phyloP scores from a whole-genome alignment of 352 stramenopile genomes.

The Elongisporangium anandrum region DNA sequence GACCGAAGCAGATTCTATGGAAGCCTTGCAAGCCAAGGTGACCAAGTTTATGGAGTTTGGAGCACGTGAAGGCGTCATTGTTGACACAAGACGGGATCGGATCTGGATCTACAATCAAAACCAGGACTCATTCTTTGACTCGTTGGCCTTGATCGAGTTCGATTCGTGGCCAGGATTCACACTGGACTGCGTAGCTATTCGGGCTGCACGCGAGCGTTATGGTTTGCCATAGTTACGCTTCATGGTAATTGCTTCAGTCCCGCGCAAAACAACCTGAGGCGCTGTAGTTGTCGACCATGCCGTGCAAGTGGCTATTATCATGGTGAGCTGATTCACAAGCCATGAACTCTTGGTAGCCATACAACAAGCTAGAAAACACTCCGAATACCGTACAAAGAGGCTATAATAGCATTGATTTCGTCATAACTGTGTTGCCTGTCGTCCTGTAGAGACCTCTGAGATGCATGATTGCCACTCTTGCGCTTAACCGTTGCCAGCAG shows the following conservation, averaged over 20 bases:
- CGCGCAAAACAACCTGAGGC: too few species aligned
- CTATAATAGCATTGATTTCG: background rate
- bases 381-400: background rate
- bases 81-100: slow-evolving; percentile 16
- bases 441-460: background rate
- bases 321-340: too few species aligned
- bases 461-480: background rate
- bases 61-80: slow-evolving; percentile 16
- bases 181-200: slow-evolving; percentile 12
- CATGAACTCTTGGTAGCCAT: too few species aligned
- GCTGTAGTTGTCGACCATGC: too few species aligned
- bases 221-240: too few species aligned
- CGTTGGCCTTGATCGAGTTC: slow-evolving; percentile 23
- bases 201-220: too few species aligned
- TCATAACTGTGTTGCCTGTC: background rate
- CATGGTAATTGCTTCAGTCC: too few species aligned
- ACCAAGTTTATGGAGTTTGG: slow-evolving; percentile 18
- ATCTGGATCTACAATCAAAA: slow-evolving; percentile 21
- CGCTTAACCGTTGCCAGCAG: slow-evolving; percentile 87
- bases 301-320: too few species aligned
- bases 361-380: too few species aligned
- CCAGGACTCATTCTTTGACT: slow-evolving; percentile 8
- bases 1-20: too few species aligned
- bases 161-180: slow-evolving; percentile 25
- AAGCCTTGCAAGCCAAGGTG: too few species aligned